Evolutionary conservation across 306 rosid genomes (phyloP).

Genomic region (Vigna angularis): DNA sequence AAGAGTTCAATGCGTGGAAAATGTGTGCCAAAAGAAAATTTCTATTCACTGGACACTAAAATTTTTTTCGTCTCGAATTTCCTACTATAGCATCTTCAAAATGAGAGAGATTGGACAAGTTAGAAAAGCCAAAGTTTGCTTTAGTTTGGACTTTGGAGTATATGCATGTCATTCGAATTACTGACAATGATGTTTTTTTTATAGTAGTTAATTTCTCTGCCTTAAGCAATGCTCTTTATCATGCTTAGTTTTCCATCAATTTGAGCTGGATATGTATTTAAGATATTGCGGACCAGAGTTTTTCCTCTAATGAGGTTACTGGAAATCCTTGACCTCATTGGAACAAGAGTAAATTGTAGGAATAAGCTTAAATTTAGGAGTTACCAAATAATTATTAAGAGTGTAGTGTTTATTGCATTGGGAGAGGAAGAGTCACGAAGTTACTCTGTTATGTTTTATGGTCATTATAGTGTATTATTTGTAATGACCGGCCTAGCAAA

Average conservation of each 20-base stretch:
- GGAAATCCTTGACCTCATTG: not conserved
- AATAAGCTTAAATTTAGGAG: too few species aligned
- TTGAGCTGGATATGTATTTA: constrained; percentile 10
- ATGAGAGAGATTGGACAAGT: constrained; percentile 18
- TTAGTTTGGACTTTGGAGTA: constrained; percentile 1
- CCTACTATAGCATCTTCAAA: not conserved
- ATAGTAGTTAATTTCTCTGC: not conserved
- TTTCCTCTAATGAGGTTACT: not conserved
- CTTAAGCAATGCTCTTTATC: not conserved
- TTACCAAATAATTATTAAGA: too few species aligned
- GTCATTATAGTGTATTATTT: too few species aligned
- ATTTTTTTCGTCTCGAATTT: not conserved
- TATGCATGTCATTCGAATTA: not conserved
- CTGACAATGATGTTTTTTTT: not conserved
- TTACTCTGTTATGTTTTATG: too few species aligned
- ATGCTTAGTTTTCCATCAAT: constrained; percentile 4
- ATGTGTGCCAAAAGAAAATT: constrained; percentile 4
- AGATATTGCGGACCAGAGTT: not conserved
- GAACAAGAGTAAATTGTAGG: not conserved
- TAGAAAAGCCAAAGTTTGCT: not conserved
- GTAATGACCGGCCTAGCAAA: too few species aligned
- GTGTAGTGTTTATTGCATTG: too few species aligned
- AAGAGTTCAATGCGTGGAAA: not conserved
- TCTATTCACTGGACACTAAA: not conserved
- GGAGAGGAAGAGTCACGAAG: too few species aligned